Evolutionary conservation across 2,329 filamentous ascomycete genomes (phyloP).

Genomic region (Stagonosporopsis chrysanthemi): DNA sequence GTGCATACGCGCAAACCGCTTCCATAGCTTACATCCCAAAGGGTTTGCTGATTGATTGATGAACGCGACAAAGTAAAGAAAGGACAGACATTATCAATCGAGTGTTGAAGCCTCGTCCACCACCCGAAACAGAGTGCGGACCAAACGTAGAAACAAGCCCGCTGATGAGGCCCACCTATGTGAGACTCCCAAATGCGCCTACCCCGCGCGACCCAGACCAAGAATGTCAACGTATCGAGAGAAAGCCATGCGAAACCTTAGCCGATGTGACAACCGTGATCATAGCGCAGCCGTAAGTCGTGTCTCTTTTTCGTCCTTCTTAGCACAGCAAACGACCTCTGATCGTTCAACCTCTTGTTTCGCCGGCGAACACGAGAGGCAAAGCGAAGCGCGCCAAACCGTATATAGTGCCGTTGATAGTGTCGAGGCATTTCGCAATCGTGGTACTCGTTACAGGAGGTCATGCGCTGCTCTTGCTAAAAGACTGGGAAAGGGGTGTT

Average conservation of each 20-base stretch:
- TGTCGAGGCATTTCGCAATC: constrained; percentile 19
- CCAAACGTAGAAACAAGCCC: constrained; percentile 25
- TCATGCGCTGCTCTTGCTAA: constrained; percentile 31
- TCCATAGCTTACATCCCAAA: constrained; percentile 33
- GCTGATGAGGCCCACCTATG: constrained; percentile 12
- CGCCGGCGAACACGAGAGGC: constrained; percentile 36
- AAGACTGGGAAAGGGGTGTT: constrained; percentile 31
- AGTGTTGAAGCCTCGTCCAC: constrained; percentile 20
- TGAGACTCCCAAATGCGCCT: constrained; percentile 18
- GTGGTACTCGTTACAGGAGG: constrained; percentile 23
- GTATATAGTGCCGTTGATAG: constrained; percentile 14
- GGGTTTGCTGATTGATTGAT: constrained; percentile 28
- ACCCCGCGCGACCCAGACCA: constrained; percentile 25
- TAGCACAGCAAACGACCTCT: constrained; percentile 21
- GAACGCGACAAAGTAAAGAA: constrained; percentile 37
- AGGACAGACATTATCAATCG: constrained; percentile 37
- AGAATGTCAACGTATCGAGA: constrained; percentile 24
- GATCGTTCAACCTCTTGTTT: constrained; percentile 31
- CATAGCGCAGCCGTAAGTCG: constrained; percentile 35
- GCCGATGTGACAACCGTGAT: constrained; percentile 34
- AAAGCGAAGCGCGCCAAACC: constrained; percentile 24
- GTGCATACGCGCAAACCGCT: constrained; percentile 24
- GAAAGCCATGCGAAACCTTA: constrained; percentile 22
- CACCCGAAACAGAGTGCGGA: constrained; percentile 17
- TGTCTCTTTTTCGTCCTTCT: constrained; percentile 28